A percentile compares a stretch with the other conserved stretches of the same genome.
Conservation (phyloP, 306 rosid genomes). For the Cajanus cajan region DNA sequence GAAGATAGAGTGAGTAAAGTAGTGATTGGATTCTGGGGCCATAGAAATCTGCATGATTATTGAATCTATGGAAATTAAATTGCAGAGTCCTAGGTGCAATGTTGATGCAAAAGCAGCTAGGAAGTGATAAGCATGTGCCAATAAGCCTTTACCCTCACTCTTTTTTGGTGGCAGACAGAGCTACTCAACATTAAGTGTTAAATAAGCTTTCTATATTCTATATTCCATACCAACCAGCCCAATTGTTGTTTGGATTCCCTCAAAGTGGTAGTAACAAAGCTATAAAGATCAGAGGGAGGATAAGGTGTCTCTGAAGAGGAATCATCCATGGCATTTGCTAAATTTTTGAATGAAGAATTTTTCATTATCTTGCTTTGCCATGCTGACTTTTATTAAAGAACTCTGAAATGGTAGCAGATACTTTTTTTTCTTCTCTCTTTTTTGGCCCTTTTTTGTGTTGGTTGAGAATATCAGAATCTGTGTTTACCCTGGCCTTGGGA, state of each 20-base stretch:
- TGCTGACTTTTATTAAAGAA: slow-evolving; percentile 27
- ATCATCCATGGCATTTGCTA: slow-evolving; percentile 30
- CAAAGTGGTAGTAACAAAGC: slow-evolving; percentile 28
- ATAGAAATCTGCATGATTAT: background rate
- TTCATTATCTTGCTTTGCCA: background rate
- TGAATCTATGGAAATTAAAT: background rate
- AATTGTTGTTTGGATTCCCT: slow-evolving; percentile 36
- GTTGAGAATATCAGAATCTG: slow-evolving; percentile 32
- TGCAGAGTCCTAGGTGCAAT: slow-evolving; percentile 1
- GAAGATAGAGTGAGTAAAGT: background rate
- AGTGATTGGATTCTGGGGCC: slow-evolving; percentile 28
- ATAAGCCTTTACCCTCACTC: background rate
- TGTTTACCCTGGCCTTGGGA: slow-evolving; percentile 13
- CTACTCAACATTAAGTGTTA: background rate
- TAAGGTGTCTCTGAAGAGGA: slow-evolving; percentile 31
- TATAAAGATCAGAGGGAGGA: slow-evolving; percentile 13
- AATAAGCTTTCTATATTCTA: slow-evolving; percentile 34
- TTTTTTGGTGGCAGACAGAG: slow-evolving; percentile 36
- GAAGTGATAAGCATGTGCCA: slow-evolving; percentile 42
- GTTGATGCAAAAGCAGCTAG: slow-evolving; percentile 30
- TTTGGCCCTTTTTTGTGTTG: slow-evolving; percentile 6
- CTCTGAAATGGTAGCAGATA: slow-evolving; percentile 12
- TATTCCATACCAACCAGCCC: slow-evolving; percentile 20
- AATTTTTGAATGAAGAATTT: slow-evolving; percentile 16
- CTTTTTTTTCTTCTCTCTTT: background rate